Percentiles rank a stretch among this genome's conserved stretches.
Conservation (phyloP, 192 early-diverging fungal species). For the Linnemannia elongata region DNA sequence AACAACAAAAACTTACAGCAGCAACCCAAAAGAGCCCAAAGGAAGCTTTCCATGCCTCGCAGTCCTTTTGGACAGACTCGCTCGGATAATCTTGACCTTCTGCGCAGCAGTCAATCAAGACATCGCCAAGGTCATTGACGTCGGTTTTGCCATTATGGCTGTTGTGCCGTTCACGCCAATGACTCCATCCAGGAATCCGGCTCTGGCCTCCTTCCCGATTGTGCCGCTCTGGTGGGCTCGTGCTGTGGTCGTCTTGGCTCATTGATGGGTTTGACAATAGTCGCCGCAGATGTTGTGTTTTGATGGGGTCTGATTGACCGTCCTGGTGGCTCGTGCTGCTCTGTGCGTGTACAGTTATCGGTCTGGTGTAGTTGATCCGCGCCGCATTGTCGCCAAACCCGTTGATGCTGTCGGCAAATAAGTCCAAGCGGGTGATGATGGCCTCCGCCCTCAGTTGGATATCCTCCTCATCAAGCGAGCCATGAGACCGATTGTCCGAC, state of each 20-base stretch:
- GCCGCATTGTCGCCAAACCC: conserved; percentile 29
- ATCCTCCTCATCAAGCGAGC: conserved; percentile 7
- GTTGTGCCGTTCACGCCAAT: conserved; percentile 43
- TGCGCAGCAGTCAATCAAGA: conserved; percentile 8
- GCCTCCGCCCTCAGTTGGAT: conserved; percentile 1
- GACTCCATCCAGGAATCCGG: conserved; percentile 28
- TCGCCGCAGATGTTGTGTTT: conserved; percentile 26
- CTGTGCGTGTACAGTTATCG: not conserved
- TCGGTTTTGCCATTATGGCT: conserved; percentile 31
- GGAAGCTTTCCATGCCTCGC: conserved; percentile 33
- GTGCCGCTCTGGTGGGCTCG: conserved; percentile 16
- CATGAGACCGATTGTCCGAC: not conserved
- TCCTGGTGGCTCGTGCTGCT: not conserved
- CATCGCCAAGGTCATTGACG: conserved; percentile 16
- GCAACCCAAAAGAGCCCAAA: conserved; percentile 57
- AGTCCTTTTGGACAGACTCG: conserved; percentile 15
- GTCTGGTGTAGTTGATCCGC: conserved; percentile 24
- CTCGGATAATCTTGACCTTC: not conserved
- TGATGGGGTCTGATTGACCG: conserved; percentile 5
- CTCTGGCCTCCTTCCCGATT: conserved; percentile 9
- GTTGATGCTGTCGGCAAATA: conserved; percentile 42
- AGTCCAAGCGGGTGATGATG: conserved; percentile 21
- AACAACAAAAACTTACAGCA: conserved; percentile 21
- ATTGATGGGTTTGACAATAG: conserved; percentile 27
- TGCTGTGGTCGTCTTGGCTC: conserved; percentile 17